A percentile compares a stretch with the other conserved stretches of the same genome.
Conservation (phyloP, 768 basidiomycete genomes). For the Serendipita sp. region DNA sequence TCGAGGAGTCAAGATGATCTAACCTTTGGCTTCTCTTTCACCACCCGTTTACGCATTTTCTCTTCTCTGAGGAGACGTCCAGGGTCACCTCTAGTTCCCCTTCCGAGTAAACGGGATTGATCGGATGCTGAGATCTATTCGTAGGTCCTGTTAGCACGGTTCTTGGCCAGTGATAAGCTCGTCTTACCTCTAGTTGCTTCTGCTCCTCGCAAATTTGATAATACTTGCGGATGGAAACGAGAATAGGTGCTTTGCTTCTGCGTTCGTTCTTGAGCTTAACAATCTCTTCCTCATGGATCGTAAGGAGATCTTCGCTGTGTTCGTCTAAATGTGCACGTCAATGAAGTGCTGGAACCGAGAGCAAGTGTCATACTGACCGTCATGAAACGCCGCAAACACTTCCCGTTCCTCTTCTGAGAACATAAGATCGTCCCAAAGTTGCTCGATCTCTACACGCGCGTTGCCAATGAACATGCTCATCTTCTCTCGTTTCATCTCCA, state of each 20-base stretch:
- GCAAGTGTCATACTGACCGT: constrained; percentile 36
- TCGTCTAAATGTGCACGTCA: constrained; percentile 38
- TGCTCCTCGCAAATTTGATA: constrained; percentile 82
- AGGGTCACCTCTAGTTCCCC: too few relatives aligned
- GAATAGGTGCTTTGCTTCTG: constrained; percentile 56
- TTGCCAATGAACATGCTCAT: constrained; percentile 73
- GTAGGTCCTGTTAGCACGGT: too few relatives aligned
- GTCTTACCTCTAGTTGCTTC: constrained; percentile 50
- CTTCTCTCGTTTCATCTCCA: constrained; percentile 71
- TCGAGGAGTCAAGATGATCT: constrained; percentile 16
- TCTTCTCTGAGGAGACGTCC: too few relatives aligned
- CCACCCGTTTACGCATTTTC: constrained; percentile 74
- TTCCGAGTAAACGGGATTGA: too few relatives aligned
- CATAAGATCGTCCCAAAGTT: constrained; percentile 77
- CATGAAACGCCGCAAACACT: constrained; percentile 66
- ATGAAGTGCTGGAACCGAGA: neutral
- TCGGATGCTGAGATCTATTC: too few relatives aligned
- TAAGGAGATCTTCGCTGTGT: constrained; percentile 73
- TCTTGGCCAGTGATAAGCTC: too few relatives aligned
- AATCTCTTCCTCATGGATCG: constrained; percentile 75
- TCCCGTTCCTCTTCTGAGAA: constrained; percentile 65
- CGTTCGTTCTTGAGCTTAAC: constrained; percentile 66
- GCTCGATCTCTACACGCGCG: constrained; percentile 64
- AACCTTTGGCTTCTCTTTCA: constrained; percentile 84
- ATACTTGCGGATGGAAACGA: constrained; percentile 70